phyloP scores from a whole-genome alignment of 2,329 filamentous ascomycete species.

The Phaeosphaeriaceae sp. region DNA sequence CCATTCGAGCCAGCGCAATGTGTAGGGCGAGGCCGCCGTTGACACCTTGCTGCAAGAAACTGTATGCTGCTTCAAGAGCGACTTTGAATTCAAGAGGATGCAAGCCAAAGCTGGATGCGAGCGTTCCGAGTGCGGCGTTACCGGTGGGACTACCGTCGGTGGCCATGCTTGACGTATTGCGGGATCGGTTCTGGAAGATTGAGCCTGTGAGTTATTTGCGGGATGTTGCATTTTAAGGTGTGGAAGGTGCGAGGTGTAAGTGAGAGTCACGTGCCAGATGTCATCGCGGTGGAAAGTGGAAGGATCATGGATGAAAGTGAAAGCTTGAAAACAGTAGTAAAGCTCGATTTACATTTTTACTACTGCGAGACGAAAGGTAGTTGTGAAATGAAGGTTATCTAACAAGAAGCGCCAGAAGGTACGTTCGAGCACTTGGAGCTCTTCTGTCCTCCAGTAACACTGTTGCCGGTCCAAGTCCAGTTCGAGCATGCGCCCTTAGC shows the following conservation, averaged over 20 bases:
- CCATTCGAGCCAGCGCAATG: not conserved
- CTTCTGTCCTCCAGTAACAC: constrained; percentile 48
- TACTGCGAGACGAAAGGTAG: not conserved
- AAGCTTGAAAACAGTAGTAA: not conserved
- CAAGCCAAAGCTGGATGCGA: not conserved
- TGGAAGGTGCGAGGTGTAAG: not conserved
- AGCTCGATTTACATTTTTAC: not conserved
- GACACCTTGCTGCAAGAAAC: not conserved
- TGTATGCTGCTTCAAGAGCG: constrained; percentile 3
- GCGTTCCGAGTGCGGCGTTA: not conserved
- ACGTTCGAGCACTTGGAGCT: constrained; percentile 43
- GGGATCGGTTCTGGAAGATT: not conserved
- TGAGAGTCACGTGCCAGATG: not conserved
- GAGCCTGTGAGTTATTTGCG: not conserved
- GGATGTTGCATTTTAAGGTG: not conserved
- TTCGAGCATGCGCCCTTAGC: constrained; percentile 60
- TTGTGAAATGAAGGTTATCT: constrained; percentile 6
- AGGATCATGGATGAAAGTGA: no score
- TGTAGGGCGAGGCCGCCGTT: not conserved
- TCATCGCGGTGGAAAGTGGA: not conserved
- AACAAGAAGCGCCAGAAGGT: constrained; percentile 47
- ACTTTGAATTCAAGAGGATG: not conserved
- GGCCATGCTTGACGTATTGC: not conserved
- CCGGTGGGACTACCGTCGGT: not conserved
- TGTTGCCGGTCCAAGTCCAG: constrained; percentile 63